Evolutionary conservation across 192 early-diverging fungal species (phyloP).

Genomic region (Podila horticola): DNA sequence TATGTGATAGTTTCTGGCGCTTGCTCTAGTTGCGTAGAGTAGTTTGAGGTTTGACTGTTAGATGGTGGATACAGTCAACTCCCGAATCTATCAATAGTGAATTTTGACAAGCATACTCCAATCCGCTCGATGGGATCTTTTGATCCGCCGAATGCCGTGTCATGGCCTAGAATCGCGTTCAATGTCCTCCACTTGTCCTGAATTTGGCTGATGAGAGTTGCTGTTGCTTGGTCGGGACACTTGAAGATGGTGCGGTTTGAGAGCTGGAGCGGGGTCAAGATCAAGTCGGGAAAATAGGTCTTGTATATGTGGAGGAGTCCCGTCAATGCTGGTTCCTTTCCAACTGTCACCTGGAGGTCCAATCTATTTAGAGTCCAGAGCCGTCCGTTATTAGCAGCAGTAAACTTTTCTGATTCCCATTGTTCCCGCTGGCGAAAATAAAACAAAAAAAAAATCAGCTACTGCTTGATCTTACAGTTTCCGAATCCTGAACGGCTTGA

Average conservation of each 20-base stretch:
- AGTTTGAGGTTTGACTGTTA: background rate
- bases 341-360: slow-evolving; percentile 42
- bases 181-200: slow-evolving; percentile 50
- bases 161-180: background rate
- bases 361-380: slow-evolving; percentile 33
- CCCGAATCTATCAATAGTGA: background rate
- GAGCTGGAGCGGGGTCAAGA: slow-evolving; percentile 37
- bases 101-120: slow-evolving; percentile 4
- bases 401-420: no score
- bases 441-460: background rate
- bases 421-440: no score
- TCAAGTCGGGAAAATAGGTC: slow-evolving; percentile 56
- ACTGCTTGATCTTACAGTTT: slow-evolving; percentile 48
- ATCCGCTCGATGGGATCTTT: slow-evolving; percentile 25
- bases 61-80: no score
- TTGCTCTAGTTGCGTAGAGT: slow-evolving; percentile 23
- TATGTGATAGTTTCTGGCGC: slow-evolving; percentile 54
- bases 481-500: slow-evolving; percentile 61
- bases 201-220: slow-evolving; percentile 30
- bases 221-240: slow-evolving; percentile 50
- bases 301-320: slow-evolving; percentile 61
- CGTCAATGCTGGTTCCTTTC: slow-evolving; percentile 51
- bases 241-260: slow-evolving; percentile 52
- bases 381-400: no score
- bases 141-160: slow-evolving; percentile 18